These are phyloP conservation scores for Saccharomyces jurei DNA, from an alignment of 805 yeast genomes.

Conservation along the genomic window DNA sequence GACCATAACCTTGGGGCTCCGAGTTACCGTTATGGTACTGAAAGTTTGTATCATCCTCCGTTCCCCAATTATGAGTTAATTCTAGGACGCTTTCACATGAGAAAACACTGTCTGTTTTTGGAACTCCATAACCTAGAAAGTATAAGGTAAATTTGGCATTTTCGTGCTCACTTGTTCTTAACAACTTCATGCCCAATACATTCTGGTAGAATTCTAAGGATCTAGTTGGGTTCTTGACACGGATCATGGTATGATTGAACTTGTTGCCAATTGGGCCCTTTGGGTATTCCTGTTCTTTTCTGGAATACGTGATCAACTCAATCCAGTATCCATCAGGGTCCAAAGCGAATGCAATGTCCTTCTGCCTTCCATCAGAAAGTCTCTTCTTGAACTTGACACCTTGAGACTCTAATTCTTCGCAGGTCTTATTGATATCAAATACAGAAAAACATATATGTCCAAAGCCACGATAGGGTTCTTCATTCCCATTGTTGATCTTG, in stretches of 20 bases:
- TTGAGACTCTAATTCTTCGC: conserved; percentile 46
- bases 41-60: conserved; percentile 70
- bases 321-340: conserved; percentile 98
- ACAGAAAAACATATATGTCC: conserved; percentile 91
- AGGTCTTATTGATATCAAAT: conserved; percentile 60
- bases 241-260: conserved; percentile 86
- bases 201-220: conserved; percentile 74
- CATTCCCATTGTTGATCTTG: conserved; percentile 71
- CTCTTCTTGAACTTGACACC: conserved; percentile 77
- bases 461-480: conserved; percentile 78
- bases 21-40: conserved; percentile 79
- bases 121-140: conserved; percentile 63
- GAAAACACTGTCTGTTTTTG: conserved; percentile 35
- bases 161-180: conserved; percentile 47
- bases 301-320: conserved; percentile 61
- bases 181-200: conserved; percentile 71
- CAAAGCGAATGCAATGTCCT: conserved; percentile 84
- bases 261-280: conserved; percentile 19
- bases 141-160: conserved; percentile 77
- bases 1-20: conserved; percentile 77
- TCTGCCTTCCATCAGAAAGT: conserved; percentile 83
- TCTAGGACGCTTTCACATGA: conserved; percentile 67
- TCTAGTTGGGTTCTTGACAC: conserved; percentile 75
- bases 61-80: conserved; percentile 93
- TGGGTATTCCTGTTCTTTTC: conserved; percentile 10